These are phyloP conservation scores for Zymoseptoria crescenta DNA, from an alignment of 2,329 filamentous ascomycete species.

Conservation along the genomic window DNA sequence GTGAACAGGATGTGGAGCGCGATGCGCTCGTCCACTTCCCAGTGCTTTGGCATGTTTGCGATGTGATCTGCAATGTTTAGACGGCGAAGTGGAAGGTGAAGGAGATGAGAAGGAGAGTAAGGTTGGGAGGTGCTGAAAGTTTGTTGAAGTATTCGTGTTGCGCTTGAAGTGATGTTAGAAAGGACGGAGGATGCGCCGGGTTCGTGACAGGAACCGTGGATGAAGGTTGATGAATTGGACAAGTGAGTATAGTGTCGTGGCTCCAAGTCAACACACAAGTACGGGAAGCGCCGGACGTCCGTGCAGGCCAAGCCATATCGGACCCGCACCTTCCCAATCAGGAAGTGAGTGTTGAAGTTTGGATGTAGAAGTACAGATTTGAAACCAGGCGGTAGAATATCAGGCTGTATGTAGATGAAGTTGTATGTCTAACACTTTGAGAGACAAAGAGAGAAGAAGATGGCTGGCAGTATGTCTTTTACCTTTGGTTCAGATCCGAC, in stretches of 20 bases:
- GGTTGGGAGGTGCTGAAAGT: not conserved
- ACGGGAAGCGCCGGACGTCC: not conserved
- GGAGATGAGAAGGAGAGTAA: not conserved
- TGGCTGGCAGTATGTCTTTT: no score
- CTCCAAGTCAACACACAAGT: not conserved
- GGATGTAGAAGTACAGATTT: no score
- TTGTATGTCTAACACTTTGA: no score
- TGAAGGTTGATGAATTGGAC: not conserved
- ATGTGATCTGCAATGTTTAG: not conserved
- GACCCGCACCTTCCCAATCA: not conserved
- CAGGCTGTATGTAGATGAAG: no score
- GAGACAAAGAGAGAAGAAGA: no score
- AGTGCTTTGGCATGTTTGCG: not conserved
- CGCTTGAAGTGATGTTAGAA: no score
- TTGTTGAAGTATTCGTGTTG: no score
- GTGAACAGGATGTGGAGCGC: conserved; percentile 1
- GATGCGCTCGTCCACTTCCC: conserved; percentile 1
- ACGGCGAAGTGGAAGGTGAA: no score
- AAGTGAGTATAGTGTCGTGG: not conserved
- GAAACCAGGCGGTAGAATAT: no score
- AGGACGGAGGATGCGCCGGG: not conserved
- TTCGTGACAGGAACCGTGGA: no score
- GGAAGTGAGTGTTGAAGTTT: not conserved
- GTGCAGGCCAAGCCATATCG: not conserved
- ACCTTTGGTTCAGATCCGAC: no score